Percentiles rank a stretch among this genome's conserved stretches.
Evolutionary conservation across 129 eudicot genomes (phyloP).

Genomic region (Saussurea involucrata): DNA sequence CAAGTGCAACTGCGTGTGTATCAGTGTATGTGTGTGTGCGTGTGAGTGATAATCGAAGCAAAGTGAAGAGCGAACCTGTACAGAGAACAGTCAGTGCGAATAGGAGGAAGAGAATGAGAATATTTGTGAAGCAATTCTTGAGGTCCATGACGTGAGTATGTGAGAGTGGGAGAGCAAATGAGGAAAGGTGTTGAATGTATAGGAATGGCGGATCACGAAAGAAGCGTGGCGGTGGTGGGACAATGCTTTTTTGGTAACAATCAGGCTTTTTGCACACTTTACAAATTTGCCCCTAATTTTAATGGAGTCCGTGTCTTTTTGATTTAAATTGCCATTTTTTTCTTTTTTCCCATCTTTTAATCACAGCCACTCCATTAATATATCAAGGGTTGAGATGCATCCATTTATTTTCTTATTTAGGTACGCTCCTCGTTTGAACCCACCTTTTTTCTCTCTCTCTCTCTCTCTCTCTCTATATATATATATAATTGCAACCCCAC

Average conservation of each 20-base stretch:
- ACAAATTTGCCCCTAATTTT: too few relatives aligned
- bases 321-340: too few relatives aligned
- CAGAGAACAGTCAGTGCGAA: background rate
- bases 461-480: too few relatives aligned
- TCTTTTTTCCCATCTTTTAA: too few relatives aligned
- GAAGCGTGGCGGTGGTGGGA: slow-evolving; percentile 8
- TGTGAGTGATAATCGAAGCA: background rate
- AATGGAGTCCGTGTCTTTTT: too few relatives aligned
- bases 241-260: background rate
- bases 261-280: slow-evolving; percentile 29
- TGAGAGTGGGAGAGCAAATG: background rate
- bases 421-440: too few relatives aligned
- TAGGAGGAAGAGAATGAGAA: slow-evolving; percentile 18
- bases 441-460: too few relatives aligned
- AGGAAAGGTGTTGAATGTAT: background rate
- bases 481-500: too few relatives aligned
- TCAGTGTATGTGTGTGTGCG: background rate
- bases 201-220: slow-evolving; percentile 4
- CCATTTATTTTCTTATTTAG: too few relatives aligned
- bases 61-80: slow-evolving; percentile 7
- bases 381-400: too few relatives aligned
- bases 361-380: too few relatives aligned
- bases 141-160: slow-evolving; percentile 15
- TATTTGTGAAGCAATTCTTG: background rate
- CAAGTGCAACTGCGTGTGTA: background rate